These are phyloP conservation scores for Diaporthe amygdali DNA, from an alignment of 2,329 filamentous ascomycete genomes.

Conservation along the genomic window DNA sequence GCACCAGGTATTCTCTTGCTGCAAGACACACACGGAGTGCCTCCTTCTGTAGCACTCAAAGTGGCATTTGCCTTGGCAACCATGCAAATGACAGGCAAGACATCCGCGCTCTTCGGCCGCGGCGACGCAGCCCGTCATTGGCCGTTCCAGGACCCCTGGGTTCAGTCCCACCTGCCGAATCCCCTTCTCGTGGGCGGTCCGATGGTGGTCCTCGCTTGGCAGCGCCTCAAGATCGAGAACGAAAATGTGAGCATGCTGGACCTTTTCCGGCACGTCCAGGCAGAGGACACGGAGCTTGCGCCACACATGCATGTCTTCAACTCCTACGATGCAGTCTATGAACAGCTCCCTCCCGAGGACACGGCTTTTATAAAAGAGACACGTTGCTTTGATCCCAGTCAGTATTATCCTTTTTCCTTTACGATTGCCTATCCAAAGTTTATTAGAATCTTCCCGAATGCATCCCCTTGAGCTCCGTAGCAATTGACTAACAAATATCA, in stretches of 20 bases:
- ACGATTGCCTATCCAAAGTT: no score
- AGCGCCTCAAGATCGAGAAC: neutral
- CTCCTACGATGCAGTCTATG: neutral
- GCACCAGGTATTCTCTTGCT: neutral
- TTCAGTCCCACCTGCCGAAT: neutral
- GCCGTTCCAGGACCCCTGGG: conserved; percentile 3
- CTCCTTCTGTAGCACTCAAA: neutral
- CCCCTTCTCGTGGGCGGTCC: neutral
- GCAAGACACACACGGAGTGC: neutral
- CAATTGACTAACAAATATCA: no score
- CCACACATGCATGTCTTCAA: neutral
- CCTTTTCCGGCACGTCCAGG: neutral
- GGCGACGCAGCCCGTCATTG: neutral
- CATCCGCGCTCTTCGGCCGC: neutral
- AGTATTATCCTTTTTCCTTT: no score
- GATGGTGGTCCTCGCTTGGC: neutral
- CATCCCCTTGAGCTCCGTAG: no score
- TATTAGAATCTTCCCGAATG: no score
- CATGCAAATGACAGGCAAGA: conserved; percentile 4
- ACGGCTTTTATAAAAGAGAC: neutral
- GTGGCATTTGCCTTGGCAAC: neutral
- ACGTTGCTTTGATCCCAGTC: neutral
- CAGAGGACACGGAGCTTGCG: neutral
- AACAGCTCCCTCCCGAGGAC: neutral
- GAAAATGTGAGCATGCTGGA: neutral